These are phyloP conservation scores for Puccinia novopanici DNA, from an alignment of 1,284 basidiomycete genomes.

Conservation along the genomic window DNA sequence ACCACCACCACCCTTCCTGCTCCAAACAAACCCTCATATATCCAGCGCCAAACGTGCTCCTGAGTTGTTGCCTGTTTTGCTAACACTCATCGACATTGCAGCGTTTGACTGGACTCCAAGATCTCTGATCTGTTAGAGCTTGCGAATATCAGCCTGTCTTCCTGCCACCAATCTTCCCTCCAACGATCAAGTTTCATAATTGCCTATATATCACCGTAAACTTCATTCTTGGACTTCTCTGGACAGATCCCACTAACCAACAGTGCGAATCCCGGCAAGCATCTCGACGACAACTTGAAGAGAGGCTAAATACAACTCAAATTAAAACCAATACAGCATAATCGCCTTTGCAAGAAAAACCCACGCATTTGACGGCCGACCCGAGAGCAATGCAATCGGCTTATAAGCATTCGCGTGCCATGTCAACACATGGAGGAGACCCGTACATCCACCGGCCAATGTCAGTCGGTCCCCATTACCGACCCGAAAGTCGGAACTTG, in stretches of 20 bases:
- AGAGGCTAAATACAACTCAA: not conserved
- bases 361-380: not conserved
- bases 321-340: not conserved
- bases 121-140: not conserved
- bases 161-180: not conserved
- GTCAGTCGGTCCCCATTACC: constrained; percentile 12
- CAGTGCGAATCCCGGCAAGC: not conserved
- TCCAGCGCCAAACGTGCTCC: not conserved
- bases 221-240: not conserved
- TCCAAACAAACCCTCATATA: not conserved
- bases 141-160: not conserved
- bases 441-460: constrained; percentile 6
- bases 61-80: not conserved
- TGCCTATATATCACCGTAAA: not conserved
- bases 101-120: not conserved
- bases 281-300: not conserved
- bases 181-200: not conserved
- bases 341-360: not conserved
- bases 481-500: constrained; percentile 22
- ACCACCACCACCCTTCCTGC: not conserved
- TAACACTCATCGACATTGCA: not conserved
- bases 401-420: constrained; percentile 6
- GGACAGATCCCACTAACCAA: not conserved
- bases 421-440: constrained; percentile 18
- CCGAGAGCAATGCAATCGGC: not conserved